phyloP scores from a whole-genome alignment of 495 filamentous ascomycete genomes.

The Cercophora samala region DNA sequence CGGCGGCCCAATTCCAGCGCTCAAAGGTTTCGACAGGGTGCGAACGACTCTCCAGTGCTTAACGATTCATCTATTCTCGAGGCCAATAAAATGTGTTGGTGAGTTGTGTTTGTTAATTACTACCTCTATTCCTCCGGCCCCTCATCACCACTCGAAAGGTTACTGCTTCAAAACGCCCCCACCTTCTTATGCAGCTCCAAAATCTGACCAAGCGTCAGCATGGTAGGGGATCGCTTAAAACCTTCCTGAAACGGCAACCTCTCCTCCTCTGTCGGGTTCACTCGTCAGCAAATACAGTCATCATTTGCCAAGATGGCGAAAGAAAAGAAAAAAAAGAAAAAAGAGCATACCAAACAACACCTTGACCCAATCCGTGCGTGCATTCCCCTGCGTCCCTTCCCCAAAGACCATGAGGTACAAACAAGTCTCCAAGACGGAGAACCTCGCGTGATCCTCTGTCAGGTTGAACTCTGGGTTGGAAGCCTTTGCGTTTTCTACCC shows the following conservation, averaged over 20 bases:
- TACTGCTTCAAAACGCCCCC: slow-evolving; percentile 4
- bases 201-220: slow-evolving; percentile 23
- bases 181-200: slow-evolving; percentile 28
- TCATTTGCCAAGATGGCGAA: background rate
- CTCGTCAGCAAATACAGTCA: background rate
- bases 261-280: slow-evolving; percentile 25
- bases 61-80: too few species aligned
- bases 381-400: slow-evolving; percentile 22
- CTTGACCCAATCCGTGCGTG: slow-evolving; percentile 27
- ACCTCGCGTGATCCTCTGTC: slow-evolving; percentile 13
- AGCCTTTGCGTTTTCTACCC: slow-evolving; percentile 19
- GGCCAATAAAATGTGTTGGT: too few species aligned
- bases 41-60: too few species aligned
- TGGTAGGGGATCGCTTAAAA: slow-evolving; percentile 23
- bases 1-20: too few species aligned
- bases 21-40: too few species aligned
- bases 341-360: slow-evolving; percentile 29
- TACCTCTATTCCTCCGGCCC: too few species aligned
- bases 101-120: too few species aligned
- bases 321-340: too few species aligned
- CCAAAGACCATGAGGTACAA: slow-evolving; percentile 34
- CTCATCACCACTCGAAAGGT: too few species aligned
- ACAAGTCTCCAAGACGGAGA: slow-evolving; percentile 30
- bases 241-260: slow-evolving; percentile 33
- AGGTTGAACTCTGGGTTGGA: slow-evolving; percentile 31